Conservation (phyloP, 768 basidiomycete genomes). For the Tulasnella sp. region DNA sequence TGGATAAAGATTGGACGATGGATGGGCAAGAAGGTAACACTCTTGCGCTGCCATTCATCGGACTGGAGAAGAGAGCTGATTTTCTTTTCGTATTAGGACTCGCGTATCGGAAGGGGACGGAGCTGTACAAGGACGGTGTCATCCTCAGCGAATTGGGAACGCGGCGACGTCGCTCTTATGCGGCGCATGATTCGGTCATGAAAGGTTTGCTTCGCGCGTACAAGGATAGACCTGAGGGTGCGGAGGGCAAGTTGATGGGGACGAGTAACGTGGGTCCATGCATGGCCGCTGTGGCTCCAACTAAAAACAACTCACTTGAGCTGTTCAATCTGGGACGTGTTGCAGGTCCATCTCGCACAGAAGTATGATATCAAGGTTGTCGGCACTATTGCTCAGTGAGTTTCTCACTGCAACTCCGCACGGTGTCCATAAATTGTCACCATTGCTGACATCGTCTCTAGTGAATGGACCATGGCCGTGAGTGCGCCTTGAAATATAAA, state of each 20-base stretch:
- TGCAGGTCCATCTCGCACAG: constrained; percentile 72
- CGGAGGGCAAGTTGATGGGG: constrained; percentile 51
- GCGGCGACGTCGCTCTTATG: constrained; percentile 62
- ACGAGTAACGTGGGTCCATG: constrained; percentile 71
- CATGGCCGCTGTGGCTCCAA: not conserved
- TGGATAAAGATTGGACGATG: constrained; percentile 73
- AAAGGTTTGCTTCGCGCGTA: constrained; percentile 53
- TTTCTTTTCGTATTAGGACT: too few relatives aligned
- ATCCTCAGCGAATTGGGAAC: constrained; percentile 82
- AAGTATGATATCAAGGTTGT: constrained; percentile 55
- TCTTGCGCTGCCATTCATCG: too few relatives aligned
- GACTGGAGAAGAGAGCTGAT: too few relatives aligned
- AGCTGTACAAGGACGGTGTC: constrained; percentile 54
- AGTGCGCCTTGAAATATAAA: too few relatives aligned
- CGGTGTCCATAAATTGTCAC: constrained; percentile 14
- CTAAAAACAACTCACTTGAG: constrained; percentile 6
- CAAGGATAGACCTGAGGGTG: constrained; percentile 31
- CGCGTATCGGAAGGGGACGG: constrained; percentile 61
- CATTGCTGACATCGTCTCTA: constrained; percentile 22
- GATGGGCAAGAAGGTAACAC: constrained; percentile 63
- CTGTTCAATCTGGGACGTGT: not conserved
- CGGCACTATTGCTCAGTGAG: constrained; percentile 83
- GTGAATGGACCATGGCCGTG: constrained; percentile 90
- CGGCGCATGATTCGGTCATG: constrained; percentile 69
- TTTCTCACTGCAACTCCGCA: constrained; percentile 20